Evolutionary conservation across 2,329 filamentous ascomycete genomes (phyloP).

Genomic region (Penicillium sp.): DNA sequence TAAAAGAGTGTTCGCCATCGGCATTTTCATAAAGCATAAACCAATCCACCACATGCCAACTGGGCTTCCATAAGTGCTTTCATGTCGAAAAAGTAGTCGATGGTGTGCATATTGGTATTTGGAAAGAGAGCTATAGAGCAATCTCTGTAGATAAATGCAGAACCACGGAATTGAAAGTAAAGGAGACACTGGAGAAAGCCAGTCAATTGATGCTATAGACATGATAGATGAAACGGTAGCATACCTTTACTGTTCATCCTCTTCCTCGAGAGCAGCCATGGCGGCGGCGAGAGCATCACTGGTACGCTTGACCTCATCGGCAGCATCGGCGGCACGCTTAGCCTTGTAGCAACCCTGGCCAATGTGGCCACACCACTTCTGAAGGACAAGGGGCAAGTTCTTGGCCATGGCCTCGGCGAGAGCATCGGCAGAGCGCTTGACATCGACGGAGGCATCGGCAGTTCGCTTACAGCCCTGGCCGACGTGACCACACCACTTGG

Average conservation of each 20-base stretch:
- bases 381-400: conserved; percentile 24
- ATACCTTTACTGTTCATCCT: conserved; percentile 27
- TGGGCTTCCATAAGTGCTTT: neutral
- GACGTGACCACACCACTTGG: conserved; percentile 32
- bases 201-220: neutral
- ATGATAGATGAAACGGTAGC: neutral
- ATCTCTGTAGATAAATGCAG: neutral
- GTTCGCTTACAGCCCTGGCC: conserved; percentile 35
- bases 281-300: conserved; percentile 35
- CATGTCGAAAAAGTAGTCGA: neutral
- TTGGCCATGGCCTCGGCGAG: conserved; percentile 34
- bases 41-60: neutral
- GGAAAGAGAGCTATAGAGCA: neutral
- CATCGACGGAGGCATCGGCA: conserved; percentile 26
- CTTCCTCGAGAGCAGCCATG: conserved; percentile 32
- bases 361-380: conserved; percentile 36
- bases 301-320: conserved; percentile 51
- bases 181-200: neutral
- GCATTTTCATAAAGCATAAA: conserved; percentile 1
- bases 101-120: neutral
- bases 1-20: conserved; percentile 21
- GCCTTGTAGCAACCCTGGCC: conserved; percentile 56
- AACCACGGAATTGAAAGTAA: neutral
- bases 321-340: conserved; percentile 64
- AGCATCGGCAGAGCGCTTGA: conserved; percentile 36